Base-by-base conservation (phyloP, 768 basidiomycete species). In the Porphyrellus cyaneotinctus region DNA sequence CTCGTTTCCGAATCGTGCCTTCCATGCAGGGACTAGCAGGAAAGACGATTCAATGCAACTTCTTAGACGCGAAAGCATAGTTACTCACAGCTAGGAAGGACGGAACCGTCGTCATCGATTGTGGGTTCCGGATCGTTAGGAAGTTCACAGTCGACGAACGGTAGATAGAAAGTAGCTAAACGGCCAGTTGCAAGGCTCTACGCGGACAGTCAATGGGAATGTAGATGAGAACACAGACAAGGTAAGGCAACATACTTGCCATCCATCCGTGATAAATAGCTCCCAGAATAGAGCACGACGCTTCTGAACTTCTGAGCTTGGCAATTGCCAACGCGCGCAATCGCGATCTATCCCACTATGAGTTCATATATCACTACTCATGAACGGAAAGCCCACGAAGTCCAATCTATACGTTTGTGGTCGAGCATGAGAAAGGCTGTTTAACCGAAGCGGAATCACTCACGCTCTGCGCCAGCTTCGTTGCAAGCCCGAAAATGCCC, bases 221-320 rank as follows among this genome's bases (percentile, higher is more conserved):
- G 17, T 41, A 37, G 13, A 36, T 35, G 31, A 43, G 24, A 39
- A 18, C n/a, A 22, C 22, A 35, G 33, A 26, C 47, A 20, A 15
- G 41, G n/a, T n/a, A 52, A n/a, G 14, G 28, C 1, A 22, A 59
- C 75, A 15, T 53, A 84, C 86, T 77, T 85, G 84, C 84, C 85
- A 87, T 54, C 82, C 81, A 63, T 87, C 85, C 0, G 85, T 84
- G 57, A 86, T 83, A 58, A 85, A 86, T 26, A 87, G 54, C 54
- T 88, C 85, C 86, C 86, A 87, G 59, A 87, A 87, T 22, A 87
- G 64, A 1, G 82, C 78, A 28, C 85, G 77, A 5, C 86, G 78
- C 64, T 86, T 86, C 70, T 88, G 84, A 6, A 87, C 82, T 60
- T 85, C 85, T 2, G 76, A 73, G 4, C 77, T 75, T 6, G 78